Evolutionary conservation across 305 asterid genomes (phyloP).

Genomic region (Plantago lanceolata): DNA sequence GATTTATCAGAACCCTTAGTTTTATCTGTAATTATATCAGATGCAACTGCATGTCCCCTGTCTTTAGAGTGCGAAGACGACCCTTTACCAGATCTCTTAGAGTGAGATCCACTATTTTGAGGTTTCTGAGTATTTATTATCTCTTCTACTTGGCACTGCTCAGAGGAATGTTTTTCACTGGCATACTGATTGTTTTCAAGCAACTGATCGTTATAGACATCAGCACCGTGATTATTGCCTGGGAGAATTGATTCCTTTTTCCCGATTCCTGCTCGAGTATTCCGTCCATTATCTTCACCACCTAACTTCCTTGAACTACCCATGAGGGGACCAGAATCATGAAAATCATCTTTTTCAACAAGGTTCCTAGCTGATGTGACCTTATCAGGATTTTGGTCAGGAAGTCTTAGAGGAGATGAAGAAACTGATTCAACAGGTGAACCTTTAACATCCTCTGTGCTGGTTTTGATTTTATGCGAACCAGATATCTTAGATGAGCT

Average conservation of each 20-base stretch:
- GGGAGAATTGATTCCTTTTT: conserved; percentile 40
- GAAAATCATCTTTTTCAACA: conserved; percentile 41
- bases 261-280: conserved; percentile 32
- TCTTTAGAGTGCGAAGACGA: conserved; percentile 42
- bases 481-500: conserved; percentile 95
- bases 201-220: conserved; percentile 21
- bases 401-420: conserved; percentile 74
- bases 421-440: conserved; percentile 96
- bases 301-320: conserved; percentile 49
- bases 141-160: conserved; percentile 31
- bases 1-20: conserved; percentile 37
- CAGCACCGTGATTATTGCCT: conserved; percentile 33
- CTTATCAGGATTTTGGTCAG: conserved; percentile 38
- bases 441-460: conserved; percentile 62
- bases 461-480: conserved; percentile 57
- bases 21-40: conserved; percentile 33
- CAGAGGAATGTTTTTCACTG: conserved; percentile 27
- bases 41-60: conserved; percentile 33
- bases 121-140: conserved; percentile 28
- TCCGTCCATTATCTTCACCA: conserved; percentile 47
- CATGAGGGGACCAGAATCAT: conserved; percentile 39
- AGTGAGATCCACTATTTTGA: conserved; percentile 31
- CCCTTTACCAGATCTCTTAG: conserved; percentile 45
- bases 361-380: conserved; percentile 35
- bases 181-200: conserved; percentile 28